phyloP scores from a whole-genome alignment of 495 filamentous ascomycete species.

The Corynascus novoguineensis region DNA sequence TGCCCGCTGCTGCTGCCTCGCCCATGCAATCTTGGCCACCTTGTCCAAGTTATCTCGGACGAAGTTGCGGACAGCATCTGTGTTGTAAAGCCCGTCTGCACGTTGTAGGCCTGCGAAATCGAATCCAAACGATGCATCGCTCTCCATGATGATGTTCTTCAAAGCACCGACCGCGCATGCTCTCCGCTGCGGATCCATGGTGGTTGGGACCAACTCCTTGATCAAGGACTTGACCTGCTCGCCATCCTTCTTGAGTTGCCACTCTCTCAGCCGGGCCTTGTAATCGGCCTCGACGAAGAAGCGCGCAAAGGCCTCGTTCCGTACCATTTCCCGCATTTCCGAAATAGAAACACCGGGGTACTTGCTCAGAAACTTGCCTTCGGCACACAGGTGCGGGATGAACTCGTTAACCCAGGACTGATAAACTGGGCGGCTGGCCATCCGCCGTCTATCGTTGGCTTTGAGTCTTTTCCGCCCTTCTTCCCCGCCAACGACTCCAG shows the following conservation, averaged over 20 bases:
- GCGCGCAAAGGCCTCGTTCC: constrained; percentile 31
- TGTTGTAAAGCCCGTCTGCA: constrained; percentile 36
- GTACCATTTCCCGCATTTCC: constrained; percentile 25
- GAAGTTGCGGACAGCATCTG: constrained; percentile 31
- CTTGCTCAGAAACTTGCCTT: constrained; percentile 22
- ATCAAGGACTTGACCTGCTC: constrained; percentile 31
- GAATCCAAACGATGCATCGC: constrained; percentile 30
- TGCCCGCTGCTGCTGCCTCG: constrained; percentile 20
- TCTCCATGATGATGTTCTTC: constrained; percentile 36
- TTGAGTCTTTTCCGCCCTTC: constrained; percentile 41
- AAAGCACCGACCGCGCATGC: constrained; percentile 27
- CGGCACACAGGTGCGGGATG: constrained; percentile 38
- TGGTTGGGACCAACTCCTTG: constrained; percentile 28
- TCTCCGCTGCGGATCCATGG: constrained; percentile 17
- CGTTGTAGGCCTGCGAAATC: constrained; percentile 19
- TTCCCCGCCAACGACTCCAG: constrained; percentile 21
- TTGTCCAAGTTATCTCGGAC: constrained; percentile 32
- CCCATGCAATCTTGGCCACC: constrained; percentile 32
- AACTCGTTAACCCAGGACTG: constrained; percentile 51
- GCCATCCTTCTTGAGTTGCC: constrained; percentile 24
- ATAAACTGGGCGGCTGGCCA: constrained; percentile 45
- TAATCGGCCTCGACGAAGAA: constrained; percentile 33
- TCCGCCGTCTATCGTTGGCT: constrained; percentile 45
- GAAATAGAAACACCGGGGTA: constrained; percentile 4
- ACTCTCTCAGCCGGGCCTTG: constrained; percentile 21